Percentiles rank a stretch among this genome's conserved stretches.
Conservation (phyloP, 108 stramenopile genomes). For the Cyclotella atomus region DNA sequence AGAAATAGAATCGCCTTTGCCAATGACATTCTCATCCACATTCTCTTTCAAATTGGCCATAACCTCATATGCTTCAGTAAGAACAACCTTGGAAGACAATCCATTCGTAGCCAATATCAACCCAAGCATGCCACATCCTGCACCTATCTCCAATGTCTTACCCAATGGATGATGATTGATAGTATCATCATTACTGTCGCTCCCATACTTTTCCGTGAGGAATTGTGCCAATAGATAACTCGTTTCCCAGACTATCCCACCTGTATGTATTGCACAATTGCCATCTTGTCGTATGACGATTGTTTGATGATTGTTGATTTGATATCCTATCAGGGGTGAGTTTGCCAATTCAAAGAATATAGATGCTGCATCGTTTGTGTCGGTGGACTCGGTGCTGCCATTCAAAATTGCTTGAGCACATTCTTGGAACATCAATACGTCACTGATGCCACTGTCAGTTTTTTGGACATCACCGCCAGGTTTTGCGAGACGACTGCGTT, state of each 20-base stretch:
- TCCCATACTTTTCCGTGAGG: slow-evolving; percentile 28
- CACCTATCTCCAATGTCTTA: slow-evolving; percentile 59
- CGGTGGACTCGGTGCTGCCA: not conserved
- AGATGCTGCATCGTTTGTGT: slow-evolving; percentile 19
- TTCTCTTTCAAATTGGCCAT: slow-evolving; percentile 58
- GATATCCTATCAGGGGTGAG: slow-evolving; percentile 60
- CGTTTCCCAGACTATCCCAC: slow-evolving; percentile 86
- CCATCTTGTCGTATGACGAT: slow-evolving; percentile 62
- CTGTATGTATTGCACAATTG: slow-evolving; percentile 61
- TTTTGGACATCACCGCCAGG: not conserved
- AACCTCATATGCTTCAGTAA: slow-evolving; percentile 70
- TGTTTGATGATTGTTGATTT: slow-evolving; percentile 30
- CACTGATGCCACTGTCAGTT: not conserved
- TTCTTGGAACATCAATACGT: not conserved
- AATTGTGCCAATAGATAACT: slow-evolving; percentile 53
- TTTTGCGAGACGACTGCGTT: not conserved
- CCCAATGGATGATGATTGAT: slow-evolving; percentile 19
- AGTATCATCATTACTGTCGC: too few relatives aligned
- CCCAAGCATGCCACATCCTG: slow-evolving; percentile 71
- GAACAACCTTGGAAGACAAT: slow-evolving; percentile 47
- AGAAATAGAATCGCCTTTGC: not conserved
- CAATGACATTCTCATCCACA: slow-evolving; percentile 16
- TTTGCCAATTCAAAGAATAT: slow-evolving; percentile 79
- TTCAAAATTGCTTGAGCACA: not conserved
- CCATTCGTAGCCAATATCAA: slow-evolving; percentile 39